These are phyloP conservation scores for Proteromonas lacertae DNA, from an alignment of 352 stramenopile genomes.

Conservation along the genomic window DNA sequence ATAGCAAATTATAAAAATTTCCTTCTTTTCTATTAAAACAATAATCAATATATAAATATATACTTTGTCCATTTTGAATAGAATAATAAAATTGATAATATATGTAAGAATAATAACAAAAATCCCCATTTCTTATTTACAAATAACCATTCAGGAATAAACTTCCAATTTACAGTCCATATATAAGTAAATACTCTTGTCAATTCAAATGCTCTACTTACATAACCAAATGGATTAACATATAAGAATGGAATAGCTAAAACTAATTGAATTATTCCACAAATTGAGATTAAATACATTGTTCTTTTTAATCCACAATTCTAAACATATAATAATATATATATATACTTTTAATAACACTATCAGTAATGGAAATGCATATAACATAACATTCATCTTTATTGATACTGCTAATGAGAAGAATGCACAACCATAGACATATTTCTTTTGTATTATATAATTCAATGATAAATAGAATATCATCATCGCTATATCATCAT, in stretches of 20 bases:
- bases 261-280: slow-evolving; percentile 44
- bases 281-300: slow-evolving; percentile 24
- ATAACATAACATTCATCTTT: slow-evolving; percentile 97
- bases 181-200: slow-evolving; percentile 85
- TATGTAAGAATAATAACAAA: slow-evolving; percentile 5
- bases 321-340: no score
- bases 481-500: slow-evolving; percentile 79
- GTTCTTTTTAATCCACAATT: slow-evolving; percentile 53
- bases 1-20: no score
- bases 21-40: no score
- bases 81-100: no score
- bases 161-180: slow-evolving; percentile 96
- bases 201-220: slow-evolving; percentile 82
- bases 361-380: slow-evolving; percentile 71
- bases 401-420: slow-evolving; percentile 81
- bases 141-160: slow-evolving; percentile 36
- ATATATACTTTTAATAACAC: no score
- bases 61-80: no score
- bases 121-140: slow-evolving; percentile 20
- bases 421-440: slow-evolving; percentile 42
- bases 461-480: slow-evolving; percentile 64
- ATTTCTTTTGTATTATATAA: slow-evolving; percentile 14
- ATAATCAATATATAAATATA: no score
- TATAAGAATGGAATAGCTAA: slow-evolving; percentile 66
- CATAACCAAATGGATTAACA: slow-evolving; percentile 59